Evolutionary conservation across 1,139 yeast genomes (phyloP), one percentile per base, ranked within the genome.

Genomic region (Candida neerlandica): DNA sequence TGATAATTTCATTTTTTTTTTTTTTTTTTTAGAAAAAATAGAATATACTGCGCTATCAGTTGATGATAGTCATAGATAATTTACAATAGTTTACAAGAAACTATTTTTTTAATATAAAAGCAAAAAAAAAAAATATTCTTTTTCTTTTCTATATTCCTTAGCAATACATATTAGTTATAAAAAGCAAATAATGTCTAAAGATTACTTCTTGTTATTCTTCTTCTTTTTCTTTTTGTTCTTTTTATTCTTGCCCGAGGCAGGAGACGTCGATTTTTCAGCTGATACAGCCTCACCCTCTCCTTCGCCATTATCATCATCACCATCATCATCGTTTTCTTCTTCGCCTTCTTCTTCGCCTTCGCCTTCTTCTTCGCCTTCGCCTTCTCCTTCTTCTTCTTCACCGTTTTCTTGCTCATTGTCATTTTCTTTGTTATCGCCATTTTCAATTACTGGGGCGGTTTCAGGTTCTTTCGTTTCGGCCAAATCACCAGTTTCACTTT

Each of bases 251-350:
- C 29, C 41, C 5, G 29, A 26, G 15, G 29, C 15, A 12, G 42
- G 45, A 4, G 41, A 6, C 21, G 21, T 21, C 12, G 41, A 19
- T 12, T 11, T 14, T 42, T 41, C 37, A 18, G 35, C 33, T 12
- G 43, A 53, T 12, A 47, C 45, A 1, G 7, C 51, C 58, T 61
- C 56, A 58, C 63, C 48, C 62, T 63, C 54, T 61, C 66, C 55
- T 33, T 41, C 47, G 6, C 21, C 48, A 11, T 43, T 45, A 7
- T 38, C 40, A 12, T 41, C 43, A n/a, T n/a, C n/a, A n/a, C n/a
- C 9, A 7, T 23, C 27, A 23, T 10, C 27, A 19, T 35, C 30
- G 21, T 40, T 30, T 16, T 29, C 45, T 4, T 26, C 47, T 19
- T 48, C 55, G 16, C 32, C 47, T 18, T 47, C 56, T 23, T 23